Evolutionary conservation across 1,284 basidiomycete genomes (phyloP), one percentile per base, ranked within the genome.

Genomic region (Malassezia nana): DNA sequence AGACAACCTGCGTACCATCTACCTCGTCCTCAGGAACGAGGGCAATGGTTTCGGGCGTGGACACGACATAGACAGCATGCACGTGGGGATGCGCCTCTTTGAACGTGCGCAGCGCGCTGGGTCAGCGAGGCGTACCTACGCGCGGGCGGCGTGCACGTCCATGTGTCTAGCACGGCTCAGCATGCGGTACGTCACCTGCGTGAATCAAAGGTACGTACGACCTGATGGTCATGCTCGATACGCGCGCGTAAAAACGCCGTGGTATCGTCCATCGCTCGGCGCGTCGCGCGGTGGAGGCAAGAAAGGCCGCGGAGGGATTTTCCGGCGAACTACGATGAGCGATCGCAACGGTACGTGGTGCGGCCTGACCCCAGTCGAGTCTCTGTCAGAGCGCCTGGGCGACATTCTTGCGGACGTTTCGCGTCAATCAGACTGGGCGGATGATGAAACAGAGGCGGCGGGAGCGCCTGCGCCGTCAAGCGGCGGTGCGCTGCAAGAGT

Each of bases 101-200:
- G 51, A 54, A 64, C n/a, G 33, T 16, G 12, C 43, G 51, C 5
- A 68, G 40, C 5, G 55, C 52, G 33, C 51, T 53, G 39, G 33
- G 42, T 38, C 4, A 39, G 50, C 33, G 9, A 7, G 16, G 5
- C 10, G 12, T 18, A 46, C 44, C 42, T 46, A 52, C 43, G 41
- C 31, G 42, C 63, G 63, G 7, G 66, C 66, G 2, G 62, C 54
- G 16, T 62, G 58, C 28, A 69, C 61, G 33, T 66, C 61, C 4
- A 66, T 63, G 16, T 58, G 54, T 20, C 55, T 50, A 47, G 57
- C 60, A 13, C 66, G 59, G 29, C 66, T 69, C 33, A 69, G 59
- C 12, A 66, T 52, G 3, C 63, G 58, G 42, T 63, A 66, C 4
- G 65, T 66, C 46, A 66, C 55, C 53, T 55, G 39, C 15, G 47